Conservation (phyloP, 345 rosid genomes). For the Aethionema arabicum region DNA sequence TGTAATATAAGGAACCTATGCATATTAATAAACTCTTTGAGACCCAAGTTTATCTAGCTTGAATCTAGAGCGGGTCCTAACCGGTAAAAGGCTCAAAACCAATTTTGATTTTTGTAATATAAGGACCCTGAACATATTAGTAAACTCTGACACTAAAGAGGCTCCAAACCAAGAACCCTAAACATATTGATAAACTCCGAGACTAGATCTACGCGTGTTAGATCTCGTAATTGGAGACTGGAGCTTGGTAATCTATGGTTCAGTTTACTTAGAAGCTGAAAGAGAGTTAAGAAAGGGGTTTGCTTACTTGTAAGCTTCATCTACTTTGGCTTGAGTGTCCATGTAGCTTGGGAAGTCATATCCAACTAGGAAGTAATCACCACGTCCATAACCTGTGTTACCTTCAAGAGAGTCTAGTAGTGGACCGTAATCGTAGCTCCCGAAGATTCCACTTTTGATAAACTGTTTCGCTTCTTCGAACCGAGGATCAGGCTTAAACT, state of each 20-base stretch:
- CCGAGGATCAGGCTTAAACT: conserved; percentile 94
- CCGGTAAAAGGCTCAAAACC: too few species aligned
- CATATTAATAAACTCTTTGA: too few species aligned
- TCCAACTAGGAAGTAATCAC: conserved; percentile 94
- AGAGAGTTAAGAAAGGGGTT: conserved; percentile 14
- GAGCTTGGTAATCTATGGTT: neutral
- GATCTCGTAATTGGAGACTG: too few species aligned
- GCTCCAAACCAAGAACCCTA: too few species aligned
- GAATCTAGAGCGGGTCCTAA: too few species aligned
- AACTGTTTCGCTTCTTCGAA: conserved; percentile 93
- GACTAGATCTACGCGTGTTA: too few species aligned
- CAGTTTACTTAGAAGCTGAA: conserved; percentile 1
- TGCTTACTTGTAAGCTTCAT: conserved; percentile 86
- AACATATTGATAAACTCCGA: too few species aligned
- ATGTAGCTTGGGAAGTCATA: conserved; percentile 80
- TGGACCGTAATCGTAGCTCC: conserved; percentile 81
- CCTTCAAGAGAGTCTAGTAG: conserved; percentile 95
- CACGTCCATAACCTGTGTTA: conserved; percentile 88
- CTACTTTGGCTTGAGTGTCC: conserved; percentile 84
- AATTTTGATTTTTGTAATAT: too few species aligned
- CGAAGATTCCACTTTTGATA: conserved; percentile 87
- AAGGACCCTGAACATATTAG: too few species aligned
- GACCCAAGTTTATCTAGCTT: too few species aligned
- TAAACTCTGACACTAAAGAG: too few species aligned
- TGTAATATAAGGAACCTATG: too few species aligned